Evolutionary conservation across 2,329 filamentous ascomycete species (phyloP).

Genomic region (Talaromyces sp.): DNA sequence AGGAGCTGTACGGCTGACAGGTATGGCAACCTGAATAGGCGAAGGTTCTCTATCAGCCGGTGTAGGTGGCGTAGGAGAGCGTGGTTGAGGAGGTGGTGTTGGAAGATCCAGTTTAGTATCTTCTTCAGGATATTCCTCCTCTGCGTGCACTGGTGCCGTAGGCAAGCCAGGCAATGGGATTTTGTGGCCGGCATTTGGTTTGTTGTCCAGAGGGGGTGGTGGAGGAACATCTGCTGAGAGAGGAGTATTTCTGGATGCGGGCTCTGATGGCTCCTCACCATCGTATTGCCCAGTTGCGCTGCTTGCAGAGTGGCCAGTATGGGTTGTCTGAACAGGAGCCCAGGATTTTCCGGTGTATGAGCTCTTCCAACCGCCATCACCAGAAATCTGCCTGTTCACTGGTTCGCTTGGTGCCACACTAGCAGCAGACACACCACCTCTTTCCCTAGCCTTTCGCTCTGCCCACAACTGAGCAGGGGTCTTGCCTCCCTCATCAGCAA

Average conservation of each 20-base stretch:
- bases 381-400: slow-evolving; percentile 50
- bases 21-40: slow-evolving; percentile 81
- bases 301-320: slow-evolving; percentile 61
- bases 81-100: slow-evolving; percentile 45
- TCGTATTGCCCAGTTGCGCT: slow-evolving; percentile 52
- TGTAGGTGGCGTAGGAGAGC: slow-evolving; percentile 49
- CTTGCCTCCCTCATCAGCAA: slow-evolving; percentile 92
- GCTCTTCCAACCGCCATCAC: slow-evolving; percentile 78
- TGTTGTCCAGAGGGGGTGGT: slow-evolving; percentile 62
- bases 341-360: slow-evolving; percentile 86
- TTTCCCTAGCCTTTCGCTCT: slow-evolving; percentile 85
- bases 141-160: slow-evolving; percentile 34
- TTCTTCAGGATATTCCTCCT: slow-evolving; percentile 48
- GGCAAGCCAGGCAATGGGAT: slow-evolving; percentile 72
- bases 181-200: slow-evolving; percentile 64
- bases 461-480: slow-evolving; percentile 96
- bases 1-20: slow-evolving; percentile 63
- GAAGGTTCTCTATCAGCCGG: slow-evolving; percentile 56
- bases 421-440: slow-evolving; percentile 33
- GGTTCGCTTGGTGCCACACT: background rate
- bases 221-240: slow-evolving; percentile 39
- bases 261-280: slow-evolving; percentile 48
- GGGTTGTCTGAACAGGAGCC: slow-evolving; percentile 74
- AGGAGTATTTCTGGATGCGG: slow-evolving; percentile 54
- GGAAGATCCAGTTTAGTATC: slow-evolving; percentile 34